Evolutionary conservation across 2,329 filamentous ascomycete genomes (phyloP), one percentile per base, ranked within the genome.

Genomic region (Fusarium brachygibbosum): DNA sequence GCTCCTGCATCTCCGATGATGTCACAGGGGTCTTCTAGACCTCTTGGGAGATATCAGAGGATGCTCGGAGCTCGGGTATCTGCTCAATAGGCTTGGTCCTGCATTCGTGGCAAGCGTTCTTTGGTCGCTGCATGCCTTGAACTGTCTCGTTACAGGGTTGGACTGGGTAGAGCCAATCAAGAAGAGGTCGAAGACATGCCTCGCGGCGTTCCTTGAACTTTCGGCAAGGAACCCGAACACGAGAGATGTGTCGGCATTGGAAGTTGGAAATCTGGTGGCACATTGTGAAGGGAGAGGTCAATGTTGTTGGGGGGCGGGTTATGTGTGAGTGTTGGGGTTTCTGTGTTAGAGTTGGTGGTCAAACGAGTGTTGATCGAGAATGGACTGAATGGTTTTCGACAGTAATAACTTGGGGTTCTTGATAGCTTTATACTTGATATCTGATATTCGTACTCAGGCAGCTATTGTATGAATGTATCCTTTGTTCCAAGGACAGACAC

Each of bases 221-320:
- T n/a, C 19, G 23, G 44, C 69, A 70, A 16, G 41, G 32, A 31
- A 65, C 37, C 9, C 58, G 52, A 4, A 51, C 29, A 29, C 62
- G 67, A 7, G 35, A 32, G 45, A 75, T 45, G 53, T 76, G 74
- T 32, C 63, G 67, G 38, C 74, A 76, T 14, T 50, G 52, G 16
- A 66, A 75, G 21, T 62, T 32, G 13, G 44, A 56, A 19, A 74
- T 52, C 21, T 73, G 57, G 23, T 70, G 63, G 32, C 74, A 76
- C 73, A 74, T 75, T 17, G 19, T 48, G 44, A 19, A 32, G 13
- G 21, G 28, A 23, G 12, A 37, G 37, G 9, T 29, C 19, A 16
- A 8, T 61, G 12, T 28, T 21, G 19, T 23, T 37, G n/a, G n/a
- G 17, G 13, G 12, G 28, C 14, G 14, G n/a, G 21, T 34, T 42